Percentiles rank a stretch among this genome's conserved stretches.
These are phyloP conservation scores for Boletus rubroflammeus DNA, from an alignment of 768 basidiomycete species.

Conservation along the genomic window DNA sequence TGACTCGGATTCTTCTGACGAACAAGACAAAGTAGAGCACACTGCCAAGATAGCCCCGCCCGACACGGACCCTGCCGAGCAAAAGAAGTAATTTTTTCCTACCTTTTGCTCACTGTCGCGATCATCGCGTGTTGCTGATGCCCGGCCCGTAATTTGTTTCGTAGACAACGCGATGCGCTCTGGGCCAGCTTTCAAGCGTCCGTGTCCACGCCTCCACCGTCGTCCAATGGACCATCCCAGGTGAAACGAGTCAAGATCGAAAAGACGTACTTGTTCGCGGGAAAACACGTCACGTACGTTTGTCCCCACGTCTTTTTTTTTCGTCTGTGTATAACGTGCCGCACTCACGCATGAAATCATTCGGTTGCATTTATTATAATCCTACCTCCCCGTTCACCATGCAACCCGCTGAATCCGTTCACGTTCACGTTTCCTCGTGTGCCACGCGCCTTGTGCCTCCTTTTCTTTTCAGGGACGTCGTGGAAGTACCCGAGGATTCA, in stretches of 20 bases:
- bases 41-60: slow-evolving; percentile 12
- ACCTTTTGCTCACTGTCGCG: no score
- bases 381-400: neutral
- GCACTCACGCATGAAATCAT: neutral
- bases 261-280: slow-evolving; percentile 71
- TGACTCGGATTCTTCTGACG: slow-evolving; percentile 41
- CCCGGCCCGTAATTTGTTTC: neutral
- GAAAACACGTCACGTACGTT: slow-evolving; percentile 68
- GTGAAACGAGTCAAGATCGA: slow-evolving; percentile 59
- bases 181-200: slow-evolving; percentile 73
- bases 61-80: slow-evolving; percentile 37
- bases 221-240: neutral
- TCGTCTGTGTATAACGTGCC: neutral
- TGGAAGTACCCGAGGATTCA: slow-evolving; percentile 70
- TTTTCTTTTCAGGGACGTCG: slow-evolving; percentile 51
- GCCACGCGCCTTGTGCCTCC: neutral
- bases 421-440: neutral
- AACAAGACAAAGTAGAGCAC: slow-evolving; percentile 34
- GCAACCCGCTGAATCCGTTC: neutral
- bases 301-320: no score
- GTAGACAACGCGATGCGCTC: slow-evolving; percentile 57
- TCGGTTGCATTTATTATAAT: neutral
- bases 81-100: slow-evolving; percentile 42
- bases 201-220: slow-evolving; percentile 28
- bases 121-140: neutral